Percentiles rank a stretch among this genome's conserved stretches.
Conservation (phyloP, 345 rosid species). For the Rhodamnia argentea region DNA sequence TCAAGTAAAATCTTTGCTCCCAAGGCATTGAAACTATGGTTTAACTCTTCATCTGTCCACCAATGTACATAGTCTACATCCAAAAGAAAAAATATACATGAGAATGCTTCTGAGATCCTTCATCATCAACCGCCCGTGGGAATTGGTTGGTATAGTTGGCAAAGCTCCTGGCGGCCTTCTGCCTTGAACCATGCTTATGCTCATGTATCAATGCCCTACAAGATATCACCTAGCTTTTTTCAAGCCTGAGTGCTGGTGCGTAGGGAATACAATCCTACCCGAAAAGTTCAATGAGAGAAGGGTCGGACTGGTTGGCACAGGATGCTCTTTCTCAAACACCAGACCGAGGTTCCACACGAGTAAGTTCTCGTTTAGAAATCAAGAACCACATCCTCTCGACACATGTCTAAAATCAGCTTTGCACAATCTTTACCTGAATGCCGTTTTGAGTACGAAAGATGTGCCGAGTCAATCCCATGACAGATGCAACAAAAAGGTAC, state of each 20-base stretch:
- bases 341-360: background rate
- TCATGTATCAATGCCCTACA: background rate
- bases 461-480: background rate
- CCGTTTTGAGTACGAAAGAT: background rate
- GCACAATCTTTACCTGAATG: background rate
- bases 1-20: background rate
- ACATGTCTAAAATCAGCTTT: background rate
- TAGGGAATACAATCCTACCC: background rate
- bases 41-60: background rate
- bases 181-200: background rate
- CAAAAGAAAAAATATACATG: background rate
- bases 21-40: background rate
- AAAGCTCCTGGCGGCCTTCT: background rate
- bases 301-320: background rate
- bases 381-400: background rate
- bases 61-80: background rate
- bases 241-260: background rate
- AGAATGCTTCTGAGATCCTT: background rate
- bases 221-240: background rate
- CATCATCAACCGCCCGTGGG: background rate
- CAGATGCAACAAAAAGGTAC: background rate
- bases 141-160: background rate
- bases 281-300: background rate
- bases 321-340: background rate
- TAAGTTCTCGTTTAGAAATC: background rate